Percentiles rank a stretch among this genome's conserved stretches.
These are phyloP conservation scores for Xylaria flabelliformis DNA, from an alignment of 495 filamentous ascomycete species.

Conservation along the genomic window DNA sequence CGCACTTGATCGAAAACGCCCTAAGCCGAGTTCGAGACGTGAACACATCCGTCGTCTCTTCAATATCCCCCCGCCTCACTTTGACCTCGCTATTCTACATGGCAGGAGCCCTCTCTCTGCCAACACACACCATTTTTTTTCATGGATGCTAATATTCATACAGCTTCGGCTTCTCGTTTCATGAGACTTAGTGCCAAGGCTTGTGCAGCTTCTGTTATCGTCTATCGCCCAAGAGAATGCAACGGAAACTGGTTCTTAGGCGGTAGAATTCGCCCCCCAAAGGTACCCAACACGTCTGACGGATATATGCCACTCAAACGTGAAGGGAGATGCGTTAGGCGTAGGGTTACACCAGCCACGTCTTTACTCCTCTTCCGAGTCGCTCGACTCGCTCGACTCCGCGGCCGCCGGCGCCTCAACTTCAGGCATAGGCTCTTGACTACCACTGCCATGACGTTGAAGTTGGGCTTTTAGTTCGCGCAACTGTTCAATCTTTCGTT, in stretches of 20 bases:
- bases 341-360: background rate
- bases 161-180: conserved; percentile 7
- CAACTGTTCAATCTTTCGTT: conserved; percentile 82
- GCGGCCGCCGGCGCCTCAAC: conserved; percentile 34
- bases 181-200: background rate
- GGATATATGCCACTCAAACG: background rate
- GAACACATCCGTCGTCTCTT: background rate
- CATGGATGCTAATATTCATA: conserved; percentile 21
- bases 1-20: conserved; percentile 15
- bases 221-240: background rate
- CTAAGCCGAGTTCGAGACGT: background rate
- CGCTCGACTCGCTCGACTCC: conserved; percentile 42
- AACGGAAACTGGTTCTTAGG: background rate
- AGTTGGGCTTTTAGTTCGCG: conserved; percentile 62
- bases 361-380: conserved; percentile 42
- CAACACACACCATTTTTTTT: background rate
- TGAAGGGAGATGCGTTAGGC: background rate
- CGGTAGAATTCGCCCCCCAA: background rate
- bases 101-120: conserved; percentile 8
- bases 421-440: conserved; percentile 56
- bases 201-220: background rate
- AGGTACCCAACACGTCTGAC: conserved; percentile 6
- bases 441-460: conserved; percentile 51
- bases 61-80: background rate
- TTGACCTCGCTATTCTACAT: conserved; percentile 22